Evolutionary conservation across 768 basidiomycete genomes (phyloP).

Genomic region (Saitozyma podzolica): DNA sequence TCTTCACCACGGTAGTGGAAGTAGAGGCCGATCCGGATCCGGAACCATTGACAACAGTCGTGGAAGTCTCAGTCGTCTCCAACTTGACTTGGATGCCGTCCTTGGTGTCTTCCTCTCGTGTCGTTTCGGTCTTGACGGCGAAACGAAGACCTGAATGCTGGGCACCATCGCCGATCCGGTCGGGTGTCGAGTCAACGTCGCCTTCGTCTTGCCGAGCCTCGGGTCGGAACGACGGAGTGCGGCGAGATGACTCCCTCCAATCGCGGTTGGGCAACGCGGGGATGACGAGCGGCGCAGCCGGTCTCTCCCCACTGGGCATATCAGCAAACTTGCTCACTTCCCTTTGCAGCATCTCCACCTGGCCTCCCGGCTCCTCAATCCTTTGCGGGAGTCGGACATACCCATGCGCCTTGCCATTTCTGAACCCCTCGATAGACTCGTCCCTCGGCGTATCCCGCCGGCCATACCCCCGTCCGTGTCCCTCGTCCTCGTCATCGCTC

Average conservation of each 20-base stretch:
- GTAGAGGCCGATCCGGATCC: too few relatives aligned
- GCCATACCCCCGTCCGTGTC: conserved; percentile 14
- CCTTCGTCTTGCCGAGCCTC: conserved; percentile 20
- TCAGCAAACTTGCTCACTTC: conserved; percentile 7
- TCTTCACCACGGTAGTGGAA: conserved; percentile 10
- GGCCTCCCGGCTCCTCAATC: conserved; percentile 62
- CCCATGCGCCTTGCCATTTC: conserved; percentile 44
- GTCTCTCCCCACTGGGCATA: conserved; percentile 52
- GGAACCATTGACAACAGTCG: too few relatives aligned
- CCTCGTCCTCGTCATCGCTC: conserved; percentile 40
- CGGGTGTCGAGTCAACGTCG: conserved; percentile 48
- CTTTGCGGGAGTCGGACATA: conserved; percentile 7
- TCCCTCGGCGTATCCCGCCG: too few relatives aligned
- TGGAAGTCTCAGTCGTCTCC: too few relatives aligned
- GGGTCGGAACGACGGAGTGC: conserved; percentile 56
- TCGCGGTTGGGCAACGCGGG: conserved; percentile 82
- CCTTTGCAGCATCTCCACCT: conserved; percentile 36
- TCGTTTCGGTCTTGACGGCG: conserved; percentile 34
- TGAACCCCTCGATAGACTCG: too few relatives aligned
- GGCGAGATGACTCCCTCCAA: conserved; percentile 72
- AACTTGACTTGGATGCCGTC: background rate
- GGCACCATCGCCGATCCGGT: conserved; percentile 75
- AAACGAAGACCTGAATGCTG: conserved; percentile 65
- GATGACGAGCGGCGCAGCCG: conserved; percentile 74
- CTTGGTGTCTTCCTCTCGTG: background rate